These are phyloP conservation scores for Microcos paniculata DNA, from an alignment of 345 rosid species.

Conservation along the genomic window DNA sequence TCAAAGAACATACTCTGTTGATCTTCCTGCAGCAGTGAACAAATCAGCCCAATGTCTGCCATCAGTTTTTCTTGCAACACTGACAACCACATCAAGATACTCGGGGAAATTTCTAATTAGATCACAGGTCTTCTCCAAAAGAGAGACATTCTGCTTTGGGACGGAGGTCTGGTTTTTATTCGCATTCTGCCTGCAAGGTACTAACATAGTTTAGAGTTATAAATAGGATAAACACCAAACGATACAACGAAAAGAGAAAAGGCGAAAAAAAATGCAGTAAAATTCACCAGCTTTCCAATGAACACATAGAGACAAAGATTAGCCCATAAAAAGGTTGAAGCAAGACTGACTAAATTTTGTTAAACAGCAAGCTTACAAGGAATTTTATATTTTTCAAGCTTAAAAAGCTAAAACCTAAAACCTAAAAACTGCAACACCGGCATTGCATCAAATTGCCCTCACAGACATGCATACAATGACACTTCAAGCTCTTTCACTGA, in stretches of 20 bases:
- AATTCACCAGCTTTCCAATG: constrained; percentile 6
- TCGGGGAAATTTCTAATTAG: constrained; percentile 82
- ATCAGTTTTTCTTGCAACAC: constrained; percentile 98
- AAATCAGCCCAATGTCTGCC: constrained; percentile 99
- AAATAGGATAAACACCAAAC: neutral
- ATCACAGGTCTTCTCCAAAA: constrained; percentile 89
- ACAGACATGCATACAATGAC: neutral
- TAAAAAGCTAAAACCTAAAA: neutral
- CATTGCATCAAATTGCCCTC: neutral
- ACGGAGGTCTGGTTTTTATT: constrained; percentile 63
- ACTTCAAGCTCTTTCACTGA: neutral
- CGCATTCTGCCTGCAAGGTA: constrained; percentile 55
- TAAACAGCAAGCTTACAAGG: neutral
- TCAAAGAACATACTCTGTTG: constrained; percentile 73
- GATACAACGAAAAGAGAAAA: neutral
- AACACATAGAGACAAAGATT: neutral
- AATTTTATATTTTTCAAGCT: neutral
- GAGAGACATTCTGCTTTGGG: constrained; percentile 45
- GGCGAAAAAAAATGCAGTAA: neutral
- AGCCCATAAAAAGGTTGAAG: neutral
- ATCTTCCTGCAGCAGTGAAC: constrained; percentile 95
- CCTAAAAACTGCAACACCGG: neutral
- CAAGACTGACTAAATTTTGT: neutral
- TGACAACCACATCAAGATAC: constrained; percentile 93
- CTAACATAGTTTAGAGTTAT: constrained; percentile 10